Evolutionary conservation across 208 protist genomes (phyloP).

Genomic region (Acanthamoeba castellanii): DNA sequence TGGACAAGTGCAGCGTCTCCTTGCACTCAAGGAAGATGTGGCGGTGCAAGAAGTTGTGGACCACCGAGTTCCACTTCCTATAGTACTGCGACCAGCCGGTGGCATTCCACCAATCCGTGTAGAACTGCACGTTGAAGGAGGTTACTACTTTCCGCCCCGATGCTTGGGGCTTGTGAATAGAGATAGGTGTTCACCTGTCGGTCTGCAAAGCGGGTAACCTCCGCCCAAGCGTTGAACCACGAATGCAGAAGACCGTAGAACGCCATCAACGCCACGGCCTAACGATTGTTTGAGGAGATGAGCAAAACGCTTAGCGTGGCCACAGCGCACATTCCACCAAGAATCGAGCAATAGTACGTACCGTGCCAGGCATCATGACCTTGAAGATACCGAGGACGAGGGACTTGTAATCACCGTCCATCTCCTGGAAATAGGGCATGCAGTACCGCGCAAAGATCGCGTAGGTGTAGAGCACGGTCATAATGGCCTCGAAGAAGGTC

Average conservation of each 20-base stretch:
- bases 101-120: slow-evolving; percentile 72
- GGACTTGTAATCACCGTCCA: slow-evolving; percentile 57
- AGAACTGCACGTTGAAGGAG: slow-evolving; percentile 16
- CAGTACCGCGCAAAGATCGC: slow-evolving; percentile 69
- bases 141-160: neutral
- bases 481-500: slow-evolving; percentile 62
- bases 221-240: slow-evolving; percentile 66
- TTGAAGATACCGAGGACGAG: slow-evolving; percentile 65
- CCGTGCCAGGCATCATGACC: slow-evolving; percentile 71
- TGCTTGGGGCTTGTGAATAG: neutral
- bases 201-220: slow-evolving; percentile 73
- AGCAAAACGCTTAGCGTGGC: neutral
- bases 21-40: slow-evolving; percentile 58
- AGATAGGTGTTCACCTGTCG: slow-evolving; percentile 23
- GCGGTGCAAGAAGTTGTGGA: slow-evolving; percentile 59
- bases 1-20: slow-evolving; percentile 31
- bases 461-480: slow-evolving; percentile 71
- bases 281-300: too few species aligned
- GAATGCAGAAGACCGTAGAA: slow-evolving; percentile 47
- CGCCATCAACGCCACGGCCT: slow-evolving; percentile 64
- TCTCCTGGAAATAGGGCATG: slow-evolving; percentile 67
- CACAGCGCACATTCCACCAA: neutral
- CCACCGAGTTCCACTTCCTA: slow-evolving; percentile 70
- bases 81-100: slow-evolving; percentile 55
- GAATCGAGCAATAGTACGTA: neutral